Evolutionary conservation across 441 rosid genomes (phyloP), one percentile per base, ranked within the genome.

Genomic region (Adansonia gregorii): DNA sequence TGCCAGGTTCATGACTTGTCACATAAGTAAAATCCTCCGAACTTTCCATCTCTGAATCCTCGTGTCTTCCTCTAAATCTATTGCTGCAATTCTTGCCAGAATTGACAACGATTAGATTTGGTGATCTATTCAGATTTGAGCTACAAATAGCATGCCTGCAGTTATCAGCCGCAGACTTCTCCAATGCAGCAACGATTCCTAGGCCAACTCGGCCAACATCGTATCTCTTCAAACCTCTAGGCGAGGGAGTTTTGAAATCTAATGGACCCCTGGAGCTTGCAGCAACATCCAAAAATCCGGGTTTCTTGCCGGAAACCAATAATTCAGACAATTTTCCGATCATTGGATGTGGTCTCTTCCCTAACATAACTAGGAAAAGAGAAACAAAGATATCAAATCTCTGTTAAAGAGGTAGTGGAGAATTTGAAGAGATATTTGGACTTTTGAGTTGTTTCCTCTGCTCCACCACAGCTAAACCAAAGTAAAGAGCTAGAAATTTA

Each of bases 171-270:
- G 11, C 19, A 8, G 72, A 54, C 22, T 84, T 73, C 58, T 84
- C 88, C 8, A 88, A 87, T 4, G 91, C 94, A 2, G 82, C 92
- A 7, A 87, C 90, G 24, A 90, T 90, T 0, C 91, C 92, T 45
- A 90, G 67, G 10, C 94, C 92, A 72, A 90, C 86, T 2, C 90
- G 90, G 64, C 86, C 92, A 1, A 67, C 58, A 78, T 88, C 86
- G 49, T 82, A 86, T 4, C 54, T 83, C 79, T 81, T 88, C 39
- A 68, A 67, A 6, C 87, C 78, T 68, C 90, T 81, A 0, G 90
- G 88, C 15, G 92, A 90, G 7, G 82, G 88, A 48, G 75, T 73
- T 63, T 71, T 86, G 39, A 54, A 69, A 55, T 86, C 89, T 8
- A 86, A 45, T 22, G 92, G 90, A 59, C 88, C 72, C 59, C 85